A percentile compares a stretch with the other conserved stretches of the same genome.
phyloP scores from a whole-genome alignment of 2,329 filamentous ascomycete species.

The Fusarium pilosicola region DNA sequence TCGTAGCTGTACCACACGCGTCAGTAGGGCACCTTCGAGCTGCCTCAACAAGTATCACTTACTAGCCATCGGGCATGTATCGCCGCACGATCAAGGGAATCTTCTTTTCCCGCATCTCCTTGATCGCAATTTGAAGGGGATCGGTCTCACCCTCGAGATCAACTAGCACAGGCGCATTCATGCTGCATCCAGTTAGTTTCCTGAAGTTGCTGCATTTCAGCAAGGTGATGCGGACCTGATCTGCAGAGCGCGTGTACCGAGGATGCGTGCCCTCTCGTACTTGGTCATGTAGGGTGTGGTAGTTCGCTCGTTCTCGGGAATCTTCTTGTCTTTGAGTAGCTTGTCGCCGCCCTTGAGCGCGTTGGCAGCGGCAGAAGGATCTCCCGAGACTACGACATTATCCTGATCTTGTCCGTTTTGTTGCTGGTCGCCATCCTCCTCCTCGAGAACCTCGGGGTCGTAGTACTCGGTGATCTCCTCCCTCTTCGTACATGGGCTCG shows the following conservation, averaged over 20 bases:
- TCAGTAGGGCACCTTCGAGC: constrained; percentile 14
- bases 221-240: constrained; percentile 75
- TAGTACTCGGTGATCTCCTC: constrained; percentile 71
- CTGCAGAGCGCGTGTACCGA: constrained; percentile 92
- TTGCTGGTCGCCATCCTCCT: constrained; percentile 61
- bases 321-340: constrained; percentile 82
- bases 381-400: constrained; percentile 69
- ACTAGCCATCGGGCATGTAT: constrained; percentile 97
- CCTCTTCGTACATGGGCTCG: constrained; percentile 78
- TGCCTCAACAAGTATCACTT: constrained; percentile 54
- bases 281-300: constrained; percentile 99
- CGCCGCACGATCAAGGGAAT: constrained; percentile 94
- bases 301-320: constrained; percentile 84
- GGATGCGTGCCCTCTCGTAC: constrained; percentile 92
- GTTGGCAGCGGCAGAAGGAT: constrained; percentile 68
- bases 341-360: constrained; percentile 63
- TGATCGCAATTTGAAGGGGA: constrained; percentile 95
- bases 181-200: constrained; percentile 63
- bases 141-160: constrained; percentile 98
- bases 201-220: neutral
- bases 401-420: constrained; percentile 66
- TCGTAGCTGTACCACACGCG: constrained; percentile 75
- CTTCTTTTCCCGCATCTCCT: constrained; percentile 98
- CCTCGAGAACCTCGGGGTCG: constrained; percentile 63
- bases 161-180: constrained; percentile 96